phyloP scores from a whole-genome alignment of 164 flowering plant genomes.

The Warburgia ugandensis region DNA sequence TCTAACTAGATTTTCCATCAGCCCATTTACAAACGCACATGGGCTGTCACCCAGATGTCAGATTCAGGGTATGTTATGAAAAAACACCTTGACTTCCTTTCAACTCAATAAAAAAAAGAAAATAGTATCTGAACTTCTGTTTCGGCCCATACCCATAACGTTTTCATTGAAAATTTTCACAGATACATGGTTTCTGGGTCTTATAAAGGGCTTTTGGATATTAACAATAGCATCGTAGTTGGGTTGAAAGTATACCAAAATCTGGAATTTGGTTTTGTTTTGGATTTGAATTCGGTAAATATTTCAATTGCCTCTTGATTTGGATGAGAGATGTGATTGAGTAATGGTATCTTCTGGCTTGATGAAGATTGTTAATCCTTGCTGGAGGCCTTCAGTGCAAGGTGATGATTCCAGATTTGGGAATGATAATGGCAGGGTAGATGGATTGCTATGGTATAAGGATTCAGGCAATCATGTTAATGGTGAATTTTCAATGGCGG shows the following conservation, averaged over 20 bases:
- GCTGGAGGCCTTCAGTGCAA: constrained; percentile 62
- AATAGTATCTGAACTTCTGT: not conserved
- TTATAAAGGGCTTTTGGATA: constrained; percentile 18
- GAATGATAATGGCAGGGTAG: constrained; percentile 40
- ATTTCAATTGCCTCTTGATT: constrained; percentile 32
- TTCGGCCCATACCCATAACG: constrained; percentile 17
- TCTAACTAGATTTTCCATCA: not conserved
- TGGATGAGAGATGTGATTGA: constrained; percentile 32
- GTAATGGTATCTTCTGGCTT: constrained; percentile 48
- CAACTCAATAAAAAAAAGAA: constrained; percentile 2
- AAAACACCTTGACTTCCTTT: constrained; percentile 11
- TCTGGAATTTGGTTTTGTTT: constrained; percentile 15
- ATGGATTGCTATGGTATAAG: constrained; percentile 79
- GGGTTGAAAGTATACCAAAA: constrained; percentile 18
- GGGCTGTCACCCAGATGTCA: constrained; percentile 16
- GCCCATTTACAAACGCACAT: constrained; percentile 7
- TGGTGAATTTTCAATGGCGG: constrained; percentile 94
- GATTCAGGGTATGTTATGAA: constrained; percentile 21
- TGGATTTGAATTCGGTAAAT: constrained; percentile 15
- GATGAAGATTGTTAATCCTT: constrained; percentile 52
- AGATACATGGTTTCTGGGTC: constrained; percentile 45
- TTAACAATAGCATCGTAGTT: constrained; percentile 15
- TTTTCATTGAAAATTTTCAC: constrained; percentile 10
- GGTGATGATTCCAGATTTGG: constrained; percentile 34
- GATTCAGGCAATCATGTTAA: constrained; percentile 64